Base-by-base conservation (phyloP, 176 grass and related monocot genomes). In the Aegilops longissima region DNA sequence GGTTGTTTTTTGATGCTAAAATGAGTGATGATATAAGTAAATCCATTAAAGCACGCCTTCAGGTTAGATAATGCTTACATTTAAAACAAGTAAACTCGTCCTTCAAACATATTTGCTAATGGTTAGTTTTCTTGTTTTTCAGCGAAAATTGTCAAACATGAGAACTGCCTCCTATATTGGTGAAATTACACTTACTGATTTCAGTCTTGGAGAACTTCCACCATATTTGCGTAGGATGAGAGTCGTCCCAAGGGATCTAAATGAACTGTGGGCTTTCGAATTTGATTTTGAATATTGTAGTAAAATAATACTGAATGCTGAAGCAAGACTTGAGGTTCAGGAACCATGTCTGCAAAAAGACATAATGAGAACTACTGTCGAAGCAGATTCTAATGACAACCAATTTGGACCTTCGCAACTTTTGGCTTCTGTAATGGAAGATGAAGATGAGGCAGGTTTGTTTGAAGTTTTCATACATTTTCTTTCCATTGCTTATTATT, bases 1-100 rank as follows among this genome's bases (percentile, higher is more conserved):
- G 94, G 83, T 66, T 97, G 67, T 97, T 90, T 97, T 97, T 94
- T 78, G 94, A 97, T 92, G 94, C 88, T 63, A 91, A 92, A 86
- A 90, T 45, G 71, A 94, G 45, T 59, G 80, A 62, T 67, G 83
- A 90, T 23, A 83, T 97, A 67, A 87, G 58, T 24, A 94, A 79
- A 51, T 23, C 82, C 38, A 83, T 97, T 49, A 93, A 90, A 90
- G 65, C 92, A 83, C 87, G 86, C 39, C 89, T 97, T 84, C 94
- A 97, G 94, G 91, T 93, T 64, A 87, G 81, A 59, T 56, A 61
- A 23, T 75, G 40, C 85, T 74, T 34, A 45, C 59, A 70, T 82
- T 47, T 47, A 59, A 59, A 59, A 73, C 72, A 73, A 71, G 47
- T 71, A 36, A 38, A 71, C 61, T 65, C n/a, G 64, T 58, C 66